Evolutionary conservation across 129 eudicot species (phyloP).

Genomic region (Flaveria trinervia): DNA sequence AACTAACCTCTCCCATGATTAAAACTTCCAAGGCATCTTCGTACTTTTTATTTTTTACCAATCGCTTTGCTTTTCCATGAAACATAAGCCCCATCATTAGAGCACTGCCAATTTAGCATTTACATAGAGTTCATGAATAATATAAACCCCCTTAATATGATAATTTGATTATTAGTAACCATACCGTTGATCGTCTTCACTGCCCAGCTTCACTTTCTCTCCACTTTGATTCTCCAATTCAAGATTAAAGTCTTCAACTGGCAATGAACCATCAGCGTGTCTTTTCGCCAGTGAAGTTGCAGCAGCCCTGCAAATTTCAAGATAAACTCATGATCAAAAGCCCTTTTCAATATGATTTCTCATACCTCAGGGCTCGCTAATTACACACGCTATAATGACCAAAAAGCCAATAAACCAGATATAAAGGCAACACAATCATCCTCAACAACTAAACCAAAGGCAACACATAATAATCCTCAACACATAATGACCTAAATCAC

Average conservation of each 20-base stretch:
- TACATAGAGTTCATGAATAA: constrained; percentile 7
- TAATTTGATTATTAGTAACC: neutral
- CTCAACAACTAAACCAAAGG: too few species aligned
- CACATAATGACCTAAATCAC: too few species aligned
- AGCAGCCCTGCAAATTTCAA: constrained; percentile 62
- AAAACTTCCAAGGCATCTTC: constrained; percentile 90
- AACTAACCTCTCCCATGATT: constrained; percentile 84
- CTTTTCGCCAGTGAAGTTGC: constrained; percentile 75
- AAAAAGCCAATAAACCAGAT: neutral
- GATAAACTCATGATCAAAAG: neutral
- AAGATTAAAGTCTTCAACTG: constrained; percentile 79
- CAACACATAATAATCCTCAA: too few species aligned
- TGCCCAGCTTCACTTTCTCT: constrained; percentile 72
- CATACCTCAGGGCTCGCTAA: constrained; percentile 12
- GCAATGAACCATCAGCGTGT: constrained; percentile 87
- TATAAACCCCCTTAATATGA: neutral
- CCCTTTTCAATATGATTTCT: neutral
- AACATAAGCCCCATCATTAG: constrained; percentile 98
- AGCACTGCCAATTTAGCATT: constrained; percentile 56
- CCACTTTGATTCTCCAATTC: constrained; percentile 97
- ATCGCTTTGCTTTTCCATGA: constrained; percentile 74
- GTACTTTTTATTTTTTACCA: constrained; percentile 51
- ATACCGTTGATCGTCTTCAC: constrained; percentile 91
- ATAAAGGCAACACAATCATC: neutral
- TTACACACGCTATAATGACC: neutral